Evolutionary conservation across 2,329 filamentous ascomycete genomes (phyloP), one percentile per base, ranked within the genome.

Genomic region (Apiospora aurea): DNA sequence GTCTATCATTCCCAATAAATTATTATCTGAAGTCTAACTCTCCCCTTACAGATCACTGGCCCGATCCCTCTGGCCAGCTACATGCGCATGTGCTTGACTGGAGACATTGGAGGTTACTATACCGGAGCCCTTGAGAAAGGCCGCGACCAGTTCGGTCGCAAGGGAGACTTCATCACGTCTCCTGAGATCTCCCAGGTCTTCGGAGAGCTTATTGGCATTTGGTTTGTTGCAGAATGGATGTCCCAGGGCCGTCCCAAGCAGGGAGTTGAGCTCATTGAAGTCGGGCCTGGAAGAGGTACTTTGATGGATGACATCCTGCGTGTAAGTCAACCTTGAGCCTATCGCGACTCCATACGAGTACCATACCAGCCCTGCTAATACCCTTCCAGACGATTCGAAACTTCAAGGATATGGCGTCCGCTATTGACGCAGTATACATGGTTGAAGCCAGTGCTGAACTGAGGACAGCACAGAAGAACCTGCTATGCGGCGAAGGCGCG

Each of bases 41-140:
- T 69, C 4, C 3, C n/a, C n/a, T 29, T 67, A 49, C 57, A 86
- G 84, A 83, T 92, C 53, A 98, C 96, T 14, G 96, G 96, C 0
- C 96, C 96, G 4, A 91, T 98, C 41, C 94, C 96, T 0, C 89
- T 99, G 73, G 95, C 96, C 6, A 92, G 94, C 70, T 99, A 95
- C 82, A 99, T 99, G 96, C 95, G 96, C 80, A 97, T 98, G 92
- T 98, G 96, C 81, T 89, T 99, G 75, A 99, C 96, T 0, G 93
- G 94, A 14, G 94, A 96, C 73, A 84, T 94, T 51, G 95, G 94
- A 72, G 96, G 96, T 70, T 99, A 99, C 85, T 99, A 99, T 83
- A 98, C 95, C 0, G 90, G 92, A 6, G 89, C 91, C 34, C 87
- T 92, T 61, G 87, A 88, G 70, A 83, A 90, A 73, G 91, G 88